Percentiles rank a stretch among this genome's conserved stretches.
These are phyloP conservation scores for Mortierella sp. DNA, from an alignment of 371 early-diverging fungal genomes.

Conservation along the genomic window DNA sequence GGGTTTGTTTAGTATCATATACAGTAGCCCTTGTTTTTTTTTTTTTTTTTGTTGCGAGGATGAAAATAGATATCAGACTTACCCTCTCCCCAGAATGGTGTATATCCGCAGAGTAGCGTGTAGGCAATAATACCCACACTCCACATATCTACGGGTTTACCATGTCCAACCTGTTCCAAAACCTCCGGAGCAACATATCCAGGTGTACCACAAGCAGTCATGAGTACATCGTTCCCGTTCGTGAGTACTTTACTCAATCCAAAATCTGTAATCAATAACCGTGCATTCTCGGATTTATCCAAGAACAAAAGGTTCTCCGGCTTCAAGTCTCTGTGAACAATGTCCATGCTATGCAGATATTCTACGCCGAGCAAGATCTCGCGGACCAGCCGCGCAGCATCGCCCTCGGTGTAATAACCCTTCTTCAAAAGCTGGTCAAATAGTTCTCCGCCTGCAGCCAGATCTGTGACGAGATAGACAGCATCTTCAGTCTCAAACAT, in stretches of 20 bases:
- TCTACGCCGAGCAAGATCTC: conserved; percentile 87
- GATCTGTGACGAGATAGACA: conserved; percentile 87
- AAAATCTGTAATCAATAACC: conserved; percentile 83
- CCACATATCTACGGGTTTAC: conserved; percentile 89
- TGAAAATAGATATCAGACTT: conserved; percentile 1
- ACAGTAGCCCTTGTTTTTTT: too few species aligned
- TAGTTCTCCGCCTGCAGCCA: conserved; percentile 89
- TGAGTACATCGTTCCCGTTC: conserved; percentile 71
- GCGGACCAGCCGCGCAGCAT: conserved; percentile 73
- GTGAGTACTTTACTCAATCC: conserved; percentile 82
- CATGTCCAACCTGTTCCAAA: conserved; percentile 75
- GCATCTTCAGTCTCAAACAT: conserved; percentile 84
- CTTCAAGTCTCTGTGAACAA: conserved; percentile 91
- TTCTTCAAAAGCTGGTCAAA: conserved; percentile 87
- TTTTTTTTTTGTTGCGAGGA: too few species aligned
- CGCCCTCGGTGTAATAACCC: conserved; percentile 83
- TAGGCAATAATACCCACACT: conserved; percentile 90
- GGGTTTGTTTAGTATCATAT: too few species aligned
- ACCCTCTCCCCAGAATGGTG: conserved; percentile 86
- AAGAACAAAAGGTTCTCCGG: conserved; percentile 84
- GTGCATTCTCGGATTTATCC: conserved; percentile 63
- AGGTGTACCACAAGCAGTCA: conserved; percentile 88
- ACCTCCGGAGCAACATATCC: conserved; percentile 93
- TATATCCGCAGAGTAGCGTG: conserved; percentile 86
- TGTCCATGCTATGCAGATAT: conserved; percentile 83